Percentiles rank a stretch among this genome's conserved stretches.
Evolutionary conservation across 768 basidiomycete genomes (phyloP).

Genomic region (Leccinum barrowsii): DNA sequence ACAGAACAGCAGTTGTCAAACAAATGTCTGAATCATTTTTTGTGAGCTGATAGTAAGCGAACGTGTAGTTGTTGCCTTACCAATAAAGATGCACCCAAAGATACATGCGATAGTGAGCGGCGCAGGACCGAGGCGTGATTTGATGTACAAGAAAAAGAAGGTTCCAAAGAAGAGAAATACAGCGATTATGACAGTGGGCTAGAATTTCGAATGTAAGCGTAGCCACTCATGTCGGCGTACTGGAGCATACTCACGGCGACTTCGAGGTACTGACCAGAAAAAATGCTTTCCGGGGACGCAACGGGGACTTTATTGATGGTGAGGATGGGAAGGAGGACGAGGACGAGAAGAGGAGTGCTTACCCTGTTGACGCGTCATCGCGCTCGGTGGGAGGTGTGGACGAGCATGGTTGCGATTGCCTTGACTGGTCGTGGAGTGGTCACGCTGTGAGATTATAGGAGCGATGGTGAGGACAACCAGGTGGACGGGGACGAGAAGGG

Average conservation of each 20-base stretch:
- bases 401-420: too few species aligned
- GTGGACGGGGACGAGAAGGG: too few species aligned
- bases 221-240: not conserved
- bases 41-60: not conserved
- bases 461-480: too few species aligned
- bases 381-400: too few species aligned
- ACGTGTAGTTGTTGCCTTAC: slow-evolving; percentile 31
- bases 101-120: slow-evolving; percentile 56
- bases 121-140: slow-evolving; percentile 57
- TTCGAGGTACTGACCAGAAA: slow-evolving; percentile 58
- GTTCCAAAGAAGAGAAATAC: slow-evolving; percentile 64
- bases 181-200: slow-evolving; percentile 58
- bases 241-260: slow-evolving; percentile 28
- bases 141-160: slow-evolving; percentile 54
- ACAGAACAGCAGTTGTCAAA: slow-evolving; percentile 54
- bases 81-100: slow-evolving; percentile 58
- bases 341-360: too few species aligned
- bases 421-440: too few species aligned
- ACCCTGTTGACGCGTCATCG: too few species aligned
- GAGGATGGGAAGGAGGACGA: too few species aligned
- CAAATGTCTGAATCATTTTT: slow-evolving; percentile 44
- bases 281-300: slow-evolving; percentile 37
- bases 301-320: slow-evolving; percentile 32
- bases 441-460: too few species aligned
- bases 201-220: not conserved